Evolutionary conservation across 140 eudicot species (phyloP), one percentile per base, ranked within the genome.

Genomic region (Erigeron philadelphicus): DNA sequence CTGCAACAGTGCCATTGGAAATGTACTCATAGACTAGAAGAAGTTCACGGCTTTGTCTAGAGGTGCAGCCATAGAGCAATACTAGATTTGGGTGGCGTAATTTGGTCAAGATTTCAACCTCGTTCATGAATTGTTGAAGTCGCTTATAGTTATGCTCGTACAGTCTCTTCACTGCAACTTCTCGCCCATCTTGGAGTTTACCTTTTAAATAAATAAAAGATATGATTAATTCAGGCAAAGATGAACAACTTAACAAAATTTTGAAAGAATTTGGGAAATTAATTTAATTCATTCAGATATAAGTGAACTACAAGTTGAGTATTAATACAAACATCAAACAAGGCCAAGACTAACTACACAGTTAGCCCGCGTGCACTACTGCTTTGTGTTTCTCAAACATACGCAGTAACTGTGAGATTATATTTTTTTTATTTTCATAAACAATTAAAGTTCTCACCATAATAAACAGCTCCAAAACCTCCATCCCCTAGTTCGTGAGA

Each of bases 111-210:
- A 88, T 81, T 18, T 74, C 48, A 35, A 88, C 73, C 65, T 88
- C 95, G 11, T 88, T 88, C 74, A 78, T 47, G 81, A 88, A 88
- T 13, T 88, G 95, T 70, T 80, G 80, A 45, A 85, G 73, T 47
- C 84, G 69, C 55, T 75, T 83, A 71, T 70, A 85, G 70, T 83
- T 85, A 78, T 88, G 78, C 67, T 83, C 85, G 18, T 83, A 83
- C 5, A 83, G 82, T 12, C 85, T 85, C 80, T 88, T 88, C 13
- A 88, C 86, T 9, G 95, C 95, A 9, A 88, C 89, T 66, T 88
- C 95, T 72, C 89, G 62, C 23, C 92, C 95, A 5, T 88, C 92
- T 40, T 64, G 67, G 16, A 88, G 89, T 75, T 81, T 85, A 54
- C 95, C 95, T 88, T 48, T 54, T 78, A 47, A 35, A 57, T 19